phyloP scores from a whole-genome alignment of 768 basidiomycete species.

The Royoungia palumana region DNA sequence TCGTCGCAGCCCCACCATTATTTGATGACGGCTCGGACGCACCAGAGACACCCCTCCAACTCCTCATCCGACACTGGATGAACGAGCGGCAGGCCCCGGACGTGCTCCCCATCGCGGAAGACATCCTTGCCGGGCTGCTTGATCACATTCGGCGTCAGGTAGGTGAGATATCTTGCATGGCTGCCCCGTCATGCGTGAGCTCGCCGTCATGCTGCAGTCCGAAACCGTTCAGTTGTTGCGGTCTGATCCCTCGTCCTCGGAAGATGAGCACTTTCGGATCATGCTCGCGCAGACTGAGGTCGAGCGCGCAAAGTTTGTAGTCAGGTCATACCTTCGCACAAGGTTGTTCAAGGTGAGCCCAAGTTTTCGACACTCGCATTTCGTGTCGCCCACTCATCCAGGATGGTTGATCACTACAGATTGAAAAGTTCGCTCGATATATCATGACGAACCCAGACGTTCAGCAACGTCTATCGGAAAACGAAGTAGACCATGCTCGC shows the following conservation, averaged over 20 bases:
- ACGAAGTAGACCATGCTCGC: conserved; percentile 78
- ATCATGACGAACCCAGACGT: conserved; percentile 68
- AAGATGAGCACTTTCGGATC: conserved; percentile 91
- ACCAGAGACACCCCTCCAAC: conserved; percentile 57
- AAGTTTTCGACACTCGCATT: background rate
- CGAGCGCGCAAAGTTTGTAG: conserved; percentile 89
- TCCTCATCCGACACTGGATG: conserved; percentile 79
- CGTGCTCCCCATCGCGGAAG: conserved; percentile 69
- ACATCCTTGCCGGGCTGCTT: conserved; percentile 58
- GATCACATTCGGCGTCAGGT: conserved; percentile 85
- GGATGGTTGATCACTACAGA: conserved; percentile 41
- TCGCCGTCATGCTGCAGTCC: conserved; percentile 44
- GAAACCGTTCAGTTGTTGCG: conserved; percentile 74
- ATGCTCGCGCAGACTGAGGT: conserved; percentile 94
- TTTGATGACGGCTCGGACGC: conserved; percentile 34
- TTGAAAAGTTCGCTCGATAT: conserved; percentile 83
- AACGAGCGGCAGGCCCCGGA: conserved; percentile 83
- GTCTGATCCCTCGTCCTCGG: conserved; percentile 78
- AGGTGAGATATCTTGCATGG: conserved; percentile 23
- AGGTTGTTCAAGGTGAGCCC: conserved; percentile 72
- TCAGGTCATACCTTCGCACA: conserved; percentile 85
- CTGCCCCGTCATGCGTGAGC: background rate
- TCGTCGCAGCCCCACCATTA: conserved; percentile 17
- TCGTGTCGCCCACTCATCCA: background rate
- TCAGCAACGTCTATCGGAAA: conserved; percentile 76